These are phyloP conservation scores for Salinomyces thailandicus DNA, from an alignment of 2,329 filamentous ascomycete genomes.

Conservation along the genomic window DNA sequence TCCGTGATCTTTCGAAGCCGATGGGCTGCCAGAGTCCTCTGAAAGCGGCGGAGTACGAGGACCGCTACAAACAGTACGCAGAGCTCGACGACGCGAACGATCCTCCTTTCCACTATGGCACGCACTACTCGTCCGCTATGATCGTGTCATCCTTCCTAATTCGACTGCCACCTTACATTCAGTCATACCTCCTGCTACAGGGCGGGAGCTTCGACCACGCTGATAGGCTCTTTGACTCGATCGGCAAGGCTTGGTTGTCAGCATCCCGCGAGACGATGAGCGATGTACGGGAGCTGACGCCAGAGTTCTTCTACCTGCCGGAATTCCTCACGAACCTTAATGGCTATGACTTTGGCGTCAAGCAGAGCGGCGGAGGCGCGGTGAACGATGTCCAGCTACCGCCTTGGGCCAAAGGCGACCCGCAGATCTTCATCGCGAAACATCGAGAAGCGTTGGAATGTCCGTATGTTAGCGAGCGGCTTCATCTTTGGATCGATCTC, in stretches of 20 bases:
- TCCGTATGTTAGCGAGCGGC: slow-evolving; percentile 75
- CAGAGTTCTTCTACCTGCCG: slow-evolving; percentile 93
- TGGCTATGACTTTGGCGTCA: slow-evolving; percentile 80
- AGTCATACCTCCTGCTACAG: slow-evolving; percentile 87
- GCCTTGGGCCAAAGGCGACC: slow-evolving; percentile 92
- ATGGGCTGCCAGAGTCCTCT: slow-evolving; percentile 83
- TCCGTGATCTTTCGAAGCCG: slow-evolving; percentile 84
- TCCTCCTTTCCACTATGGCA: slow-evolving; percentile 91
- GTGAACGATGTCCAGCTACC: slow-evolving; percentile 86
- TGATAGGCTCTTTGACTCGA: slow-evolving; percentile 87
- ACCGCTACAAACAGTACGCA: slow-evolving; percentile 75
- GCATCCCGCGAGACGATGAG: slow-evolving; percentile 83
- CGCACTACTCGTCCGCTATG: slow-evolving; percentile 98
- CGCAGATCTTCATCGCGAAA: slow-evolving; percentile 89
- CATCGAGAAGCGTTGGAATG: slow-evolving; percentile 94
- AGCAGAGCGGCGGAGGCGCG: slow-evolving; percentile 66
- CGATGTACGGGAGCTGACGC: slow-evolving; percentile 87
- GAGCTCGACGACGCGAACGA: slow-evolving; percentile 72
- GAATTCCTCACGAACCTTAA: slow-evolving; percentile 94
- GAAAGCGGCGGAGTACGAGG: slow-evolving; percentile 67
- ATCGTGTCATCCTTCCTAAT: slow-evolving; percentile 96
- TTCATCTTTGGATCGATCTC: slow-evolving; percentile 93
- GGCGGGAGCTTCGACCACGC: slow-evolving; percentile 96
- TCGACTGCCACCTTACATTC: slow-evolving; percentile 86
- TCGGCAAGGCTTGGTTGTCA: slow-evolving; percentile 82